Evolutionary conservation across 2,329 filamentous ascomycete species (phyloP).

Genomic region (Neonectria ditissima): DNA sequence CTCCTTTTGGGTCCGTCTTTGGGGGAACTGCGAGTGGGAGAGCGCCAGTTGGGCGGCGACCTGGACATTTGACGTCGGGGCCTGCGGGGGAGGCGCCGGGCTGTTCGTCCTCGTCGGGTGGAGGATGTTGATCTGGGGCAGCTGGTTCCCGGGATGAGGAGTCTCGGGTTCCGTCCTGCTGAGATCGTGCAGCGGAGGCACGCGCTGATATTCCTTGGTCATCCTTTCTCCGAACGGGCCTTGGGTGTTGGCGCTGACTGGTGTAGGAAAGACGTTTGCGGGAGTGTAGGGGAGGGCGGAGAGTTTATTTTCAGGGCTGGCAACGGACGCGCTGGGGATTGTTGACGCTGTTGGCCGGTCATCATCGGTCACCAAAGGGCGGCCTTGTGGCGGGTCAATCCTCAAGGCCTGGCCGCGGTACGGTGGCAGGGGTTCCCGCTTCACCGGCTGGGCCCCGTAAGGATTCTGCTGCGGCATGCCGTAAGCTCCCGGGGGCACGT

Average conservation of each 20-base stretch:
- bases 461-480: conserved; percentile 66
- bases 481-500: conserved; percentile 71
- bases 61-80: conserved; percentile 60
- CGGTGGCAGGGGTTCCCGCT: conserved; percentile 68
- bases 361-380: conserved; percentile 67
- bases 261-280: conserved; percentile 70
- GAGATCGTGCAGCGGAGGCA: conserved; percentile 71
- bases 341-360: conserved; percentile 70
- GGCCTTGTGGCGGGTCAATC: conserved; percentile 72
- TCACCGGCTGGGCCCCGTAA: conserved; percentile 54
- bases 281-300: conserved; percentile 67
- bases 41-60: conserved; percentile 70
- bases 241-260: conserved; percentile 68
- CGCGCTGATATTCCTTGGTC: conserved; percentile 70
- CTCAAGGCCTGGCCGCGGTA: conserved; percentile 72
- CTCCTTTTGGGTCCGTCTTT: conserved; percentile 78
- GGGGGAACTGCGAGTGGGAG: conserved; percentile 64
- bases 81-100: conserved; percentile 55
- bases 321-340: conserved; percentile 67
- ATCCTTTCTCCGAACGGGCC: conserved; percentile 61
- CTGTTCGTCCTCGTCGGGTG: conserved; percentile 64
- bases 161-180: conserved; percentile 67
- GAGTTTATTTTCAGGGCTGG: conserved; percentile 72
- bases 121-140: conserved; percentile 70
- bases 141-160: conserved; percentile 60